These are phyloP conservation scores for Pyrenophora graminea DNA, from an alignment of 2,329 filamentous ascomycete genomes.

Conservation along the genomic window DNA sequence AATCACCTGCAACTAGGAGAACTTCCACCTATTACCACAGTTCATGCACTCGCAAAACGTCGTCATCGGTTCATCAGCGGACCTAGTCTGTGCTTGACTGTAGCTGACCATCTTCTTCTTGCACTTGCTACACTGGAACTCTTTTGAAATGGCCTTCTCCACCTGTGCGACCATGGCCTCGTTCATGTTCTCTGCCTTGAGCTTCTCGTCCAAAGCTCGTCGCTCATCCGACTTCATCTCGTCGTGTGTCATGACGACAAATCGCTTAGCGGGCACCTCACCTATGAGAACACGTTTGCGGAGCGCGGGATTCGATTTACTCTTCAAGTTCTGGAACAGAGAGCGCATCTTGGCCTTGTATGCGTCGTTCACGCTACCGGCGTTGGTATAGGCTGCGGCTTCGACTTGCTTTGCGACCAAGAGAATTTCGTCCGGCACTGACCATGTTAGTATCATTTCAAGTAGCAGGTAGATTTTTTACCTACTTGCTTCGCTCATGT, in stretches of 20 bases:
- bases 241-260: slow-evolving; percentile 85
- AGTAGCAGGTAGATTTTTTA: slow-evolving; percentile 11
- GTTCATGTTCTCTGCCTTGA: slow-evolving; percentile 93
- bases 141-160: slow-evolving; percentile 87
- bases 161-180: slow-evolving; percentile 92
- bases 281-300: slow-evolving; percentile 75
- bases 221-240: slow-evolving; percentile 89
- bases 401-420: slow-evolving; percentile 72
- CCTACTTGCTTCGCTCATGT: slow-evolving; percentile 62
- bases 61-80: slow-evolving; percentile 85
- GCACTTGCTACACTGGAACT: slow-evolving; percentile 88
- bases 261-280: slow-evolving; percentile 70
- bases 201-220: slow-evolving; percentile 72
- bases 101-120: slow-evolving; percentile 94
- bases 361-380: slow-evolving; percentile 69
- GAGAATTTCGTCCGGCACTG: slow-evolving; percentile 68
- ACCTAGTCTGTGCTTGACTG: slow-evolving; percentile 91
- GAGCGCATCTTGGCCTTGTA: slow-evolving; percentile 92
- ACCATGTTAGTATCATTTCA: slow-evolving; percentile 19
- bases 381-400: slow-evolving; percentile 70
- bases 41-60: slow-evolving; percentile 60
- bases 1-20: slow-evolving; percentile 27
- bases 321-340: slow-evolving; percentile 93
- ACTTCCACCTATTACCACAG: slow-evolving; percentile 58
- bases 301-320: slow-evolving; percentile 80